Evolutionary conservation across 208 protist species (phyloP).

Genomic region (Leishmania turanica): DNA sequence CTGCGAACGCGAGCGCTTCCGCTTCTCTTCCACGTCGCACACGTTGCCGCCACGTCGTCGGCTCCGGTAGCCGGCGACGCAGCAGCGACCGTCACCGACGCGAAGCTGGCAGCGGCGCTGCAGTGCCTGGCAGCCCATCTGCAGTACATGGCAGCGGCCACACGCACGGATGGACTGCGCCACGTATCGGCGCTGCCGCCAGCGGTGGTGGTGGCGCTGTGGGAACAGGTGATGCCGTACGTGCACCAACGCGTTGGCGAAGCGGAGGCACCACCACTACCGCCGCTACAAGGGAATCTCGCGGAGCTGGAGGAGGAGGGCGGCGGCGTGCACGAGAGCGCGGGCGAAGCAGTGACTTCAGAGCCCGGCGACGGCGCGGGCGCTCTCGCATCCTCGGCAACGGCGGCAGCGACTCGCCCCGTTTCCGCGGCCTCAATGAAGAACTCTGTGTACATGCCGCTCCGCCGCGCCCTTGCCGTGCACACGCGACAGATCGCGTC

Average conservation of each 20-base stretch:
- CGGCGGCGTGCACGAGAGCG: neutral
- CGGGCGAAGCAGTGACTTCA: neutral
- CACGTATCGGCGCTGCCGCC: conserved; percentile 57
- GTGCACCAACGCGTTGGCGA: conserved; percentile 17
- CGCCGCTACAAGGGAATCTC: neutral
- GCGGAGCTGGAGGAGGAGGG: neutral
- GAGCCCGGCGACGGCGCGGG: neutral
- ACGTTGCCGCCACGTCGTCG: neutral
- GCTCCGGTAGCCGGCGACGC: no score
- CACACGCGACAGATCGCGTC: conserved; percentile 43
- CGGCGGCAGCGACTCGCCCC: neutral
- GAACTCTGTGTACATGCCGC: conserved; percentile 26
- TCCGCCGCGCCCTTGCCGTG: conserved; percentile 56
- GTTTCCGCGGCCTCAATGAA: neutral
- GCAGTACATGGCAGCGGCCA: conserved; percentile 10
- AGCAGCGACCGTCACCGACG: neutral
- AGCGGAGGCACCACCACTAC: neutral
- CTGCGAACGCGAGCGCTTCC: conserved; percentile 18
- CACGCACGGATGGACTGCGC: conserved; percentile 41
- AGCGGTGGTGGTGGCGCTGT: conserved; percentile 54
- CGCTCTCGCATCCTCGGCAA: neutral
- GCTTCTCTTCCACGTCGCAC: conserved; percentile 7
- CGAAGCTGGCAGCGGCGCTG: neutral
- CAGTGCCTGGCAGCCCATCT: conserved; percentile 20
- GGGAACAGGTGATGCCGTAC: conserved; percentile 38